phyloP scores from a whole-genome alignment of 805 yeast genomes.

The Candida taoyuanica region DNA sequence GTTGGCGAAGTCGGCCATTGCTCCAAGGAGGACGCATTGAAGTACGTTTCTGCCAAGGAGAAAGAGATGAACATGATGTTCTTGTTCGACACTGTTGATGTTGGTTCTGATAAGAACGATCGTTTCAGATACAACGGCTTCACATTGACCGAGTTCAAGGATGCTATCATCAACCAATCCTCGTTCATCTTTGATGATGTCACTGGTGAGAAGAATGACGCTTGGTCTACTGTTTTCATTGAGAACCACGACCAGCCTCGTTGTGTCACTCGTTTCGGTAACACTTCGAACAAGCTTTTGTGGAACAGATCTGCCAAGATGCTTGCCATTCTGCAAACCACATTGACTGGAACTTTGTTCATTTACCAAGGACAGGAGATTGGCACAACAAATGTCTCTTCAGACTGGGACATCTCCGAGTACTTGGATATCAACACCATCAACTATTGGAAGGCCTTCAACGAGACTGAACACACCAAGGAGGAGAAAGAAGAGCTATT shows the following conservation, averaged over 20 bases:
- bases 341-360: constrained; percentile 51
- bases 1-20: constrained; percentile 53
- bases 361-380: constrained; percentile 61
- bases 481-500: constrained; percentile 28
- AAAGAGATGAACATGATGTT: constrained; percentile 40
- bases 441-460: constrained; percentile 36
- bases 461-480: constrained; percentile 23
- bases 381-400: constrained; percentile 45
- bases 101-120: constrained; percentile 36
- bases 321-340: constrained; percentile 39
- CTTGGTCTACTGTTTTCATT: constrained; percentile 51
- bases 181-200: constrained; percentile 35
- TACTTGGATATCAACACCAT: constrained; percentile 47
- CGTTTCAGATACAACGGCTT: constrained; percentile 34
- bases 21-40: constrained; percentile 37
- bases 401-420: constrained; percentile 43
- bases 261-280: constrained; percentile 47
- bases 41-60: constrained; percentile 36
- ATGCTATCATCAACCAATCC: constrained; percentile 33
- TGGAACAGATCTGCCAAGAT: constrained; percentile 43
- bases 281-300: constrained; percentile 31
- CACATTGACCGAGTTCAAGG: constrained; percentile 37
- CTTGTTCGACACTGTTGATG: constrained; percentile 31
- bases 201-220: constrained; percentile 35
- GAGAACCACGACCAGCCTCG: constrained; percentile 60